A percentile compares a stretch with the other conserved stretches of the same genome.
Evolutionary conservation across 805 yeast species (phyloP).

Genomic region (Yarrowia sp.): DNA sequence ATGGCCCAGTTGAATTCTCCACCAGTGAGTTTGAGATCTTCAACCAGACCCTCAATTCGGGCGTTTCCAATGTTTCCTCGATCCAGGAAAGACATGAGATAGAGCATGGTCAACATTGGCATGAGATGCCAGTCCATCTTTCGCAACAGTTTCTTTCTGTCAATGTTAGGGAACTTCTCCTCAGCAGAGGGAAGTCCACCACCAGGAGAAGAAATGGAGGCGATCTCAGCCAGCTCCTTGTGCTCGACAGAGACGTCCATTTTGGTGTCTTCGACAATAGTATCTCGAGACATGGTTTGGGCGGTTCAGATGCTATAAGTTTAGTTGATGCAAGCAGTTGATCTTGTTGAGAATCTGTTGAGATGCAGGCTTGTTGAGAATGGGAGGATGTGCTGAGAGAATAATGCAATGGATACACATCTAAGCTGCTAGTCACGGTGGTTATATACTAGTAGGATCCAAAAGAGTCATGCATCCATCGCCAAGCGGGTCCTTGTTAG

Average conservation of each 20-base stretch:
- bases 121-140: slow-evolving; percentile 47
- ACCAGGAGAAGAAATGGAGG: not conserved
- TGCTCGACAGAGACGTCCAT: not conserved
- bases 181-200: not conserved
- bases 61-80: slow-evolving; percentile 56
- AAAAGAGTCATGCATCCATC: slow-evolving; percentile 6
- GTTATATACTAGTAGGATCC: not conserved
- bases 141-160: slow-evolving; percentile 34
- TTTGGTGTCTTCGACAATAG: not conserved
- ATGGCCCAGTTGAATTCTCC: slow-evolving; percentile 41
- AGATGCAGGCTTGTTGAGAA: not conserved
- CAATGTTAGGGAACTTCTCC: slow-evolving; percentile 29
- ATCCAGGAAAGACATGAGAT: slow-evolving; percentile 51
- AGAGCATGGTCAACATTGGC: slow-evolving; percentile 49
- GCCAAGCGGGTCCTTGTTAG: slow-evolving; percentile 1
- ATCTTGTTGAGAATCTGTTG: not conserved
- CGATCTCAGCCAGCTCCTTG: slow-evolving; percentile 6
- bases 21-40: slow-evolving; percentile 40
- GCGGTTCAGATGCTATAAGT: not conserved
- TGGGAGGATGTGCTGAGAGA: not conserved
- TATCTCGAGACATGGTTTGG: not conserved
- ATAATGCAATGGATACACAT: not conserved
- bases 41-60: slow-evolving; percentile 50
- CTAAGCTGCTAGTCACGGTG: not conserved
- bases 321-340: not conserved